Conservation (phyloP, 2,329 filamentous ascomycete genomes). For the Penicillium digitatum region DNA sequence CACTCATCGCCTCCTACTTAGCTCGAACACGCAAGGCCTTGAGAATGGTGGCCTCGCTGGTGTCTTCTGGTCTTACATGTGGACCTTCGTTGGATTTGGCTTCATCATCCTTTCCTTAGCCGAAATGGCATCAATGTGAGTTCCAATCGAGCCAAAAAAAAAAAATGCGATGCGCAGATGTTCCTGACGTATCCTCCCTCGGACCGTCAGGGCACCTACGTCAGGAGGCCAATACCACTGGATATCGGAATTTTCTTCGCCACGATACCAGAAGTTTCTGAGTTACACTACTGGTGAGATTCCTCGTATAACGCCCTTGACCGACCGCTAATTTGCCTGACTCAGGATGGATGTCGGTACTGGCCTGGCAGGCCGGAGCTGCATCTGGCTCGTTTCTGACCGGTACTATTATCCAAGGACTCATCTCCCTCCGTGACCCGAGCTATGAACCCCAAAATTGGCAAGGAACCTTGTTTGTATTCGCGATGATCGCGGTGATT, state of each 20-base stretch:
- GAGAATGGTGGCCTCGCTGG: constrained; percentile 24
- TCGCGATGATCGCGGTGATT: constrained; percentile 44
- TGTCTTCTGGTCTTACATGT: constrained; percentile 29
- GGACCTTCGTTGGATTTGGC: constrained; percentile 62
- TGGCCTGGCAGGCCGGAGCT: constrained; percentile 50
- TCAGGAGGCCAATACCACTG: constrained; percentile 57
- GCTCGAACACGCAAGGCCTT: constrained; percentile 23
- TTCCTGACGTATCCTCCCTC: background rate
- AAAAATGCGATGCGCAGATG: fast-evolving
- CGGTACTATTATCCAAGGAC: constrained; percentile 47
- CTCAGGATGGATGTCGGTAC: constrained; percentile 47
- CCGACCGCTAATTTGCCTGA: background rate
- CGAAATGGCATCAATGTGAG: constrained; percentile 53
- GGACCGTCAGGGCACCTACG: background rate
- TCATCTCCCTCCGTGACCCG: constrained; percentile 43
- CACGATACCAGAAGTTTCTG: constrained; percentile 48
- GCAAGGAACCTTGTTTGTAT: constrained; percentile 50
- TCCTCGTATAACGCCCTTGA: background rate
- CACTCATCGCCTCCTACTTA: background rate
- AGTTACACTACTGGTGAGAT: constrained; percentile 52
- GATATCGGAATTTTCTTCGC: constrained; percentile 53
- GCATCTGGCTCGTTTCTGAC: constrained; percentile 48
- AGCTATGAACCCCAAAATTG: constrained; percentile 43
- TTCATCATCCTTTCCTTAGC: constrained; percentile 58
- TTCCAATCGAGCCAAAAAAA: background rate